phyloP scores from a whole-genome alignment of 805 yeast species.

The Tetrapisispora arboricola region DNA sequence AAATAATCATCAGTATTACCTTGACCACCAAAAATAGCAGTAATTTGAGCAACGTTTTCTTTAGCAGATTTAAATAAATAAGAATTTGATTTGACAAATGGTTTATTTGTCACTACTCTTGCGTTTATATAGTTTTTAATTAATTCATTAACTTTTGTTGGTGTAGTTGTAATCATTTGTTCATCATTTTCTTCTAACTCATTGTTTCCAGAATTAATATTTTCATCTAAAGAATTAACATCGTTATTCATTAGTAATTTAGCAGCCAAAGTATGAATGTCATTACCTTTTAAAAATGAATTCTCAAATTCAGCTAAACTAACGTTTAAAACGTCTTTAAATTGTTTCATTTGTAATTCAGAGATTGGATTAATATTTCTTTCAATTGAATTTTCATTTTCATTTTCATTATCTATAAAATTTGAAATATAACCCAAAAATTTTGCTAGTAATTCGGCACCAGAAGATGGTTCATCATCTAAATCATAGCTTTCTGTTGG shows the following conservation, averaged over 20 bases:
- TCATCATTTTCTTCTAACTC: background rate
- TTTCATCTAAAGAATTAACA: conserved; percentile 19
- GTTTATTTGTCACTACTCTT: conserved; percentile 39
- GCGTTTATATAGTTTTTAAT: conserved; percentile 71
- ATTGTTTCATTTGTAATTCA: conserved; percentile 28
- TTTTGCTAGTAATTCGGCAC: conserved; percentile 73
- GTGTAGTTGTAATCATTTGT: conserved; percentile 36
- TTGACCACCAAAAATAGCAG: conserved; percentile 96
- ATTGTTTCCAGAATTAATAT: background rate
- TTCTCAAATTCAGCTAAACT: conserved; percentile 78
- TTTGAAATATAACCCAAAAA: conserved; percentile 68
- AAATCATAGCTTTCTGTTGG: conserved; percentile 77
- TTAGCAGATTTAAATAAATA: conserved; percentile 58
- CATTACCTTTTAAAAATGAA: conserved; percentile 51
- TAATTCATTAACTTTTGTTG: conserved; percentile 59
- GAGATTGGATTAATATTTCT: background rate
- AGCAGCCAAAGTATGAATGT: conserved; percentile 85
- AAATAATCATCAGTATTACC: conserved; percentile 97
- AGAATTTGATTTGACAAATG: conserved; percentile 40
- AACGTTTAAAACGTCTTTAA: conserved; percentile 58
- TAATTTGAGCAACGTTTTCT: conserved; percentile 41
- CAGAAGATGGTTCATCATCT: conserved; percentile 80
- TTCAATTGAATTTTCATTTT: conserved; percentile 7
- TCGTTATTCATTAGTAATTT: conserved; percentile 45
- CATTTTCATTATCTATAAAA: conserved; percentile 32